Percentiles rank a stretch among this genome's conserved stretches.
These are phyloP conservation scores for Trichosporon inkin DNA, from an alignment of 1,284 basidiomycete genomes.

Conservation along the genomic window DNA sequence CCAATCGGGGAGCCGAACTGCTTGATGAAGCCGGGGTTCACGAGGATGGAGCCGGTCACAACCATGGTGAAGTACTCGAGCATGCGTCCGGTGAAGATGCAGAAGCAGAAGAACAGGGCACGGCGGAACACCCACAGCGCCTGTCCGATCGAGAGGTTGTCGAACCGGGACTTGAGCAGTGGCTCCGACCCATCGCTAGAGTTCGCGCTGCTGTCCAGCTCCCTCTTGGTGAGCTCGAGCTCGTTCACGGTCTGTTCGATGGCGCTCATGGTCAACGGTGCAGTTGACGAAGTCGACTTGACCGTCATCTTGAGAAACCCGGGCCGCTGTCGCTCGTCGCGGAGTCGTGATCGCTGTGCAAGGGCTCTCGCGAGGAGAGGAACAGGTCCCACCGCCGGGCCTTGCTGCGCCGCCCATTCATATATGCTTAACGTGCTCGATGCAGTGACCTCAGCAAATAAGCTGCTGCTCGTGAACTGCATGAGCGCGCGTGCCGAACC, in stretches of 20 bases:
- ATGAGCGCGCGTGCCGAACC: not conserved
- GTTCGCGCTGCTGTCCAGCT: not conserved
- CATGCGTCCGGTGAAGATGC: constrained; percentile 26
- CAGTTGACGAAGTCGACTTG: constrained; percentile 1
- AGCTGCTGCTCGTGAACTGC: not conserved
- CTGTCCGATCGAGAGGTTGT: constrained; percentile 21
- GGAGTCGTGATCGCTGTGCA: not conserved
- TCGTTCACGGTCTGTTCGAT: not conserved
- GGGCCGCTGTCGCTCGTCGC: not conserved
- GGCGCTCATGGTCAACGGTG: not conserved
- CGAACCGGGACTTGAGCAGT: constrained; percentile 23
- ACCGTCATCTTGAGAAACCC: not conserved
- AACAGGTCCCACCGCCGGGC: not conserved
- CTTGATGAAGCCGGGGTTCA: constrained; percentile 23
- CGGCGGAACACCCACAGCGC: constrained; percentile 27
- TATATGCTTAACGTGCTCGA: constrained; percentile 6
- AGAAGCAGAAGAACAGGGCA: constrained; percentile 16
- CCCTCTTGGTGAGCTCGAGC: constrained; percentile 3
- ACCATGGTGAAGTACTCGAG: constrained; percentile 26
- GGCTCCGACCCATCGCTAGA: not conserved
- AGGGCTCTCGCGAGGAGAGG: not conserved
- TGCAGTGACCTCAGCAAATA: not conserved
- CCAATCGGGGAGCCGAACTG: constrained; percentile 19
- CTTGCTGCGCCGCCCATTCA: not conserved
- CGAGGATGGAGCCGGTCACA: constrained; percentile 10